phyloP scores from a whole-genome alignment of 1,139 yeast genomes.

The Geotrichum carabidarum region DNA sequence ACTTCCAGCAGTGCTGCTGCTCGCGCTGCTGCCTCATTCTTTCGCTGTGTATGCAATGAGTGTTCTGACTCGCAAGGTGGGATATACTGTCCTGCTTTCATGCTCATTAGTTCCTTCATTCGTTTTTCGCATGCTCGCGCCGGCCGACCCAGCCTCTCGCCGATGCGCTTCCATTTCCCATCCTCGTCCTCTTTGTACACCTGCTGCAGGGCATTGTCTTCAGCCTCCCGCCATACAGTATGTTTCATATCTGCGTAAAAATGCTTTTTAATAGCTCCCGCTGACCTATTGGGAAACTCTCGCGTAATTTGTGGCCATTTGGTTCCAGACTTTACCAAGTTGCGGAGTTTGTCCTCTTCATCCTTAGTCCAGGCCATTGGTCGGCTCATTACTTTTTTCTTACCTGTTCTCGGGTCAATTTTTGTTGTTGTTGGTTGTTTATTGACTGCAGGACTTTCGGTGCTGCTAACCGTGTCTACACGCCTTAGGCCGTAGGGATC shows the following conservation, averaged over 20 bases:
- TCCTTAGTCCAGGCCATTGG: conserved; percentile 30
- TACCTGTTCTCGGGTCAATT: not conserved
- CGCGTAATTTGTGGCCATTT: conserved; percentile 33
- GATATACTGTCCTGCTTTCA: conserved; percentile 16
- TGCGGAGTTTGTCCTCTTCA: conserved; percentile 29
- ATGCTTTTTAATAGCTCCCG: conserved; percentile 36
- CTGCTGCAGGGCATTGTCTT: conserved; percentile 28
- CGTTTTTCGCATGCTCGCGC: conserved; percentile 33
- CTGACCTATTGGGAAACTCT: conserved; percentile 33
- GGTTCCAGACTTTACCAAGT: conserved; percentile 32
- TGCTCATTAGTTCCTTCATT: conserved; percentile 20
- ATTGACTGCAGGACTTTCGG: too few species aligned
- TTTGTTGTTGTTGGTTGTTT: not conserved
- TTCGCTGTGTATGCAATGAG: conserved; percentile 15
- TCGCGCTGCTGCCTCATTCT: conserved; percentile 14
- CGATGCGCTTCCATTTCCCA: conserved; percentile 31
- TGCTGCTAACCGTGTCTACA: too few species aligned
- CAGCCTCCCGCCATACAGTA: conserved; percentile 31
- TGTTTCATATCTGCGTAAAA: conserved; percentile 36
- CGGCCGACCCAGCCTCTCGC: conserved; percentile 32
- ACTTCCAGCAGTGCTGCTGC: conserved; percentile 5
- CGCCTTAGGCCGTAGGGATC: too few species aligned
- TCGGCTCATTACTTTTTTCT: conserved; percentile 19
- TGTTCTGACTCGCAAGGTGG: conserved; percentile 18
- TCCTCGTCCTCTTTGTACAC: conserved; percentile 30